phyloP scores from a whole-genome alignment of 352 stramenopile genomes.

The Pythium aquatile region DNA sequence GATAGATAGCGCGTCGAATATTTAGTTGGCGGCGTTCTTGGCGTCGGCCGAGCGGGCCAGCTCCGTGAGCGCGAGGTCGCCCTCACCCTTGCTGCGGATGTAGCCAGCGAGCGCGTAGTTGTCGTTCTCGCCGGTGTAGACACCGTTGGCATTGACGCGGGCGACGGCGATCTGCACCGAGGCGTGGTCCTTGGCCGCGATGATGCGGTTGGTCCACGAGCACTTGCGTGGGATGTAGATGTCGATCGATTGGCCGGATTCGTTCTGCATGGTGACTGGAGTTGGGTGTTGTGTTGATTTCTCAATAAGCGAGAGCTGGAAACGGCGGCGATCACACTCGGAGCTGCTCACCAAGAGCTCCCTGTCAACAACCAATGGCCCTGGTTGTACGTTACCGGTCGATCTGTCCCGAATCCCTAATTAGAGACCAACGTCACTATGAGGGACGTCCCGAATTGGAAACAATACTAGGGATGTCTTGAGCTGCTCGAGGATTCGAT shows the following conservation, averaged over 20 bases:
- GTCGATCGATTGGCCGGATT: slow-evolving; percentile 96
- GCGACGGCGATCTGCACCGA: slow-evolving; percentile 98
- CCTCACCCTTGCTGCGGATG: slow-evolving; percentile 95
- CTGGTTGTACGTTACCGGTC: slow-evolving; percentile 86
- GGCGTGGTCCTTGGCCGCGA: slow-evolving; percentile 97
- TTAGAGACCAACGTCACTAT: background rate
- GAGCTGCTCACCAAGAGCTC: slow-evolving; percentile 2
- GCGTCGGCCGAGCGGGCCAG: slow-evolving; percentile 68
- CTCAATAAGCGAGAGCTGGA: slow-evolving; percentile 29
- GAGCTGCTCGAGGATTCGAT: background rate
- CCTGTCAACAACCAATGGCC: slow-evolving; percentile 61
- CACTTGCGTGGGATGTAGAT: slow-evolving; percentile 99
- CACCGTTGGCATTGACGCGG: slow-evolving; percentile 95
- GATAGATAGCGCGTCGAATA: slow-evolving; percentile 1
- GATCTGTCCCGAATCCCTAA: background rate
- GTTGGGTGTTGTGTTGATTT: slow-evolving; percentile 69
- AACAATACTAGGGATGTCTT: background rate
- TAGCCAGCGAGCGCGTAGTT: slow-evolving; percentile 95
- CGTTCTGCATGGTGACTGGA: slow-evolving; percentile 95
- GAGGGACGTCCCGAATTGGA: background rate
- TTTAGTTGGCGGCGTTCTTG: slow-evolving; percentile 55
- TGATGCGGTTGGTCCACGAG: slow-evolving; percentile 98
- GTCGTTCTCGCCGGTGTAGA: slow-evolving; percentile 96
- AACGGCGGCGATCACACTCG: background rate
- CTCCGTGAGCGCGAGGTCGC: slow-evolving; percentile 93